Evolutionary conservation across 345 rosid species (phyloP), one percentile per base, ranked within the genome.

Genomic region (Gossypioides kirkii): DNA sequence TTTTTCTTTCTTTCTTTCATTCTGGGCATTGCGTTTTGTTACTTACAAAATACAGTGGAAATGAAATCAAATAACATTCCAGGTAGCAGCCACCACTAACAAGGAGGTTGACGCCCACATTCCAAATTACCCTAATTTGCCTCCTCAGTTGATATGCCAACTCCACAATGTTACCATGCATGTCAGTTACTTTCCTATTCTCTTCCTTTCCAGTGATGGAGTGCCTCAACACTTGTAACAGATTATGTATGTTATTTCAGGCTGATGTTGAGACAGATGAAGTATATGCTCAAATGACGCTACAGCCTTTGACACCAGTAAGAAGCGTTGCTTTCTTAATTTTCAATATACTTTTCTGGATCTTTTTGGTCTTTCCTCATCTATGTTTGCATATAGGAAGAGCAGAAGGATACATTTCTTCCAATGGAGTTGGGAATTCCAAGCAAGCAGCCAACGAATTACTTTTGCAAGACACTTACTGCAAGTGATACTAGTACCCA

Each of bases 401-500:
- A 86, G 83, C 87, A 86, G 77, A 86, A 86, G 80, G 87, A 84
- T 63, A 79, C 85, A 41, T 79, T 80, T 81, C 79, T 84, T 71
- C 87, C 89, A 10, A 82, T 82, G 42, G 89, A 84, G 61, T 77
- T 86, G 80, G 89, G 86, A 54, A 76, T 81, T 13, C 85, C 89
- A 2, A 86, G 86, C 78, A 86, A 84, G 70, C 89, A 86, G 75
- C 87, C 89, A 32, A 80, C 84, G 5, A 86, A 86, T 73, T 86
- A 86, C 61, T 86, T 86, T 56, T 86, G 87, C 75, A 86, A 86
- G 84, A 86, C 89, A 42, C 74, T 86, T 46, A 86, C 87, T 2
- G 88, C 87, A 62, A 85, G 88, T 81, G 88, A 86, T 82, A 89
- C 94, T 9, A 89, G 94, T 71, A 90, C 94, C 1, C 94, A 90